Evolutionary conservation across 2,329 filamentous ascomycete genomes (phyloP), one percentile per base, ranked within the genome.

Genomic region (Penicillium psychrosexuale): DNA sequence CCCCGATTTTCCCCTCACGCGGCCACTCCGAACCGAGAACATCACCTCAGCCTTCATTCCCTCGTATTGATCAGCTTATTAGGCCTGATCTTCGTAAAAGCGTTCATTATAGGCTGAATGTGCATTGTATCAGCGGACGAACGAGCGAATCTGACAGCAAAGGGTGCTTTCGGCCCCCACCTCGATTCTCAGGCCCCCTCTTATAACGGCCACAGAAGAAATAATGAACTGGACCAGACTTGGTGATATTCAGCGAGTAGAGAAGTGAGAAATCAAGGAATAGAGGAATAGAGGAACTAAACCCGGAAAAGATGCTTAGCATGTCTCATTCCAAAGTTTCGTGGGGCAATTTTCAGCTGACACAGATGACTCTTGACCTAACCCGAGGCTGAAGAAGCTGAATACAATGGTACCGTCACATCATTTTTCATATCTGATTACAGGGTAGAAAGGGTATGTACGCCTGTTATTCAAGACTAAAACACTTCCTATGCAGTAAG

Each of bases 401-500:
- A 50, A 37, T 42, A 33, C 34, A 51, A 51, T 45, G 19, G 36
- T 33, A 39, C 44, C 30, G 24, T 53, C 33, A 50, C 38, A 39
- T 51, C 33, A 38, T 36, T 40, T 33, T 24, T n/a, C 47, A 11
- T 19, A 43, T 43, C 33, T 19, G 33, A 27, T 38, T 45, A 54
- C 39, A 54, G 31, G 33, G 39, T 39, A 45, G 58, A 58, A 62
- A 58, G 61, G 61, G 62, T 68, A 69, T 69, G 63, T 67, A 64
- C 61, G 64, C 55, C 57, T 61, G 59, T 61, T 40, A 65, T 65
- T 59, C 59, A 64, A 38, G 40, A 52, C 60, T 65, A 60, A 68
- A 66, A 61, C 63, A 61, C 62, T 61, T 55, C 47, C 61, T 58
- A 70, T 64, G 66, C 63, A 65, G 61, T 67, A 66, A 67, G 64